Base-by-base conservation (phyloP, 192 early-diverging fungal genomes). In the Backusella morwellensis region DNA sequence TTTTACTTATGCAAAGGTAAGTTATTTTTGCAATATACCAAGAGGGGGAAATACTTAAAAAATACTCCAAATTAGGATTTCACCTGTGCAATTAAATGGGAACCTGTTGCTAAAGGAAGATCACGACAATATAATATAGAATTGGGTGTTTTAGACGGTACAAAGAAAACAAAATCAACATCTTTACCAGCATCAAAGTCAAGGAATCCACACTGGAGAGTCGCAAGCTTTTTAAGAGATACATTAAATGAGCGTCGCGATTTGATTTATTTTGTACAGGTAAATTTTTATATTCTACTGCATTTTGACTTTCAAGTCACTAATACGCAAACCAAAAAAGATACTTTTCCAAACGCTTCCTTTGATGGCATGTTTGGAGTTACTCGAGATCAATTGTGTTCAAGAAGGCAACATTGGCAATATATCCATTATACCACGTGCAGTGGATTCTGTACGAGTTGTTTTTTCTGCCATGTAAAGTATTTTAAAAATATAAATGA, bases 341-440 rank as follows among this genome's bases (percentile, higher is more conserved):
- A 70, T 77, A 26, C 63, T 83, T 34, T 79, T 79, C 76, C 75
- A 83, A 74, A 83, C 82, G 21, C 44, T 83, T 29, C 78, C 82
- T 6, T 70, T 83, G 23, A 77, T 83, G 82, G 56, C 78, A 36
- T 77, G 75, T 44, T 41, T 83, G 2, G 82, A 83, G 38, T 70
- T 75, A 21, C 50, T 83, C 32, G 75, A 83, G 68, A 67, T 72
- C 5, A 72, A 54, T 6, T 73, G 56, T 70, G 47, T 44, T 44
- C 72, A 67, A 50, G 68, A 66, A 15, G 78, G 78, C 6, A 47
- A 74, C 32, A 38, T 83, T 50, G 68, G 76, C 36, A 70, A 69
- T 35, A n/a, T 83, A 38, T 71, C 78, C 40, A 80, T 83, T 74
- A 79, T 83, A 40, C 82, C 82, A 8, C 78, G 78, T 6, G 75